These are phyloP conservation scores for Fusarium siculi DNA, from an alignment of 2,329 filamentous ascomycete genomes.

Conservation along the genomic window DNA sequence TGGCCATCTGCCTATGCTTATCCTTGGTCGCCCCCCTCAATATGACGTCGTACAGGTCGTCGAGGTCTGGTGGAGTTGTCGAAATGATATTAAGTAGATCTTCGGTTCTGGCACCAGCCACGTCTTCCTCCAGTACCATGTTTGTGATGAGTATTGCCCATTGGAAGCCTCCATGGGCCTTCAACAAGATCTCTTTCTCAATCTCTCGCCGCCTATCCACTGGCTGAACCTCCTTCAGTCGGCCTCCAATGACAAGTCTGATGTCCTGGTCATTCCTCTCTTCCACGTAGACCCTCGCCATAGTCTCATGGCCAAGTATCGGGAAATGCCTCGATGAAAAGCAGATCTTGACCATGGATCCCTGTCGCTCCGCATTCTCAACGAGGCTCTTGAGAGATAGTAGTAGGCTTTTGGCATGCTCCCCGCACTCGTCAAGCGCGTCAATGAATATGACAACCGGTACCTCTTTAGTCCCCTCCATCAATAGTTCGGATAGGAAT, in stretches of 20 bases:
- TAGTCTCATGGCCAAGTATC: neutral
- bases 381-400: fast-evolving
- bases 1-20: neutral
- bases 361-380: fast-evolving
- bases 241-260: neutral
- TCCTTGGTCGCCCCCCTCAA: neutral
- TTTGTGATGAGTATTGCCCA: neutral
- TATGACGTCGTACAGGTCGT: fast-evolving
- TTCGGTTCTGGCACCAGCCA: neutral
- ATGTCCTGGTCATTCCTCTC: neutral
- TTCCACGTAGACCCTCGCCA: neutral
- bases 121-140: neutral
- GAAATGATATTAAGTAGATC: neutral
- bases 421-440: neutral
- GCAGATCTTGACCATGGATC: neutral
- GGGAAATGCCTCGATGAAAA: neutral
- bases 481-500: neutral
- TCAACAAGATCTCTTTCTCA: neutral
- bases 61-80: neutral
- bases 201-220: neutral
- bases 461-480: fast-evolving
- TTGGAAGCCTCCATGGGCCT: neutral
- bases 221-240: fast-evolving
- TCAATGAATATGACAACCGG: neutral
- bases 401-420: neutral